phyloP scores from a whole-genome alignment of 257 asterid genomes.

The Solanum medicagineum region DNA sequence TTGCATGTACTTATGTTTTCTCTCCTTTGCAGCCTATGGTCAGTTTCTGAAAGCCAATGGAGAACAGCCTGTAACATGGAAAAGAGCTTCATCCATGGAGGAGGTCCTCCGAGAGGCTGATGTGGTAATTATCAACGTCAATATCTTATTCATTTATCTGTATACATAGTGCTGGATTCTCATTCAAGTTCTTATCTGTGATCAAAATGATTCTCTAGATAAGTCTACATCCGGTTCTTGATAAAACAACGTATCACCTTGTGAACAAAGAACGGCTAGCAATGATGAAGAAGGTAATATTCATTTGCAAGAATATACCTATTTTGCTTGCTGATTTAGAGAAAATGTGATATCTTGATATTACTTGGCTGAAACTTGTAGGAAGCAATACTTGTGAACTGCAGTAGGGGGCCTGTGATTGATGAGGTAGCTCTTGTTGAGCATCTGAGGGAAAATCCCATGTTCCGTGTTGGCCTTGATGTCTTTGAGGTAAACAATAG shows the following conservation, averaged over 20 bases:
- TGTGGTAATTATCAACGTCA: constrained; percentile 28
- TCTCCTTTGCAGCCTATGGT: constrained; percentile 61
- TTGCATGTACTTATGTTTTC: not conserved
- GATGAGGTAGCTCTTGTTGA: constrained; percentile 96
- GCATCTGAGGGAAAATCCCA: constrained; percentile 80
- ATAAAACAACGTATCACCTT: constrained; percentile 89
- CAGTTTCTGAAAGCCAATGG: constrained; percentile 85
- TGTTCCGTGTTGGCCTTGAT: constrained; percentile 99
- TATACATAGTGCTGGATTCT: not conserved
- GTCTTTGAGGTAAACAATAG: constrained; percentile 68
- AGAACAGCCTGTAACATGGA: constrained; percentile 92
- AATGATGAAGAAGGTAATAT: constrained; percentile 76
- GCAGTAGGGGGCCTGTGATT: constrained; percentile 95
- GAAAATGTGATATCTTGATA: not conserved
- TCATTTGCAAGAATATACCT: not conserved
- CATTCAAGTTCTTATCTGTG: not conserved
- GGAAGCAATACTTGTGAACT: constrained; percentile 91
- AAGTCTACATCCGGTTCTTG: constrained; percentile 91
- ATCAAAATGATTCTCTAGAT: constrained; percentile 32
- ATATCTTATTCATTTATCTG: not conserved
- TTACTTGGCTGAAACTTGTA: constrained; percentile 1
- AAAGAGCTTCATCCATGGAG: constrained; percentile 78
- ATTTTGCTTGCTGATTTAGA: not conserved
- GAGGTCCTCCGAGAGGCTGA: constrained; percentile 91
- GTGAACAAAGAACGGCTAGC: constrained; percentile 86